A percentile compares a stretch with the other conserved stretches of the same genome.
These are phyloP conservation scores for Meyerozyma elateridarum DNA, from an alignment of 1,139 yeast species.

Conservation along the genomic window DNA sequence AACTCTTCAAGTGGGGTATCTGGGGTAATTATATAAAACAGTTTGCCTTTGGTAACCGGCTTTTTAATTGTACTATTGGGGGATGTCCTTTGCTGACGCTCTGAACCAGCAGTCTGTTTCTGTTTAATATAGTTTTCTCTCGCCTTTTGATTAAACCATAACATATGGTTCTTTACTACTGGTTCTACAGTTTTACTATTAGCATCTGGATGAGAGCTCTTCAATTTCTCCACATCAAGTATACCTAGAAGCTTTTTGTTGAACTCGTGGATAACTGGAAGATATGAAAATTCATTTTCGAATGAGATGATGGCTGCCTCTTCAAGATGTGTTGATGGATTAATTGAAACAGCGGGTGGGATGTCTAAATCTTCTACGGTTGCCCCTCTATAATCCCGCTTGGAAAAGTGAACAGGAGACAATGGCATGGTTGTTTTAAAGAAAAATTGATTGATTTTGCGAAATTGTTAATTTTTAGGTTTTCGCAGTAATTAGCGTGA, in stretches of 20 bases:
- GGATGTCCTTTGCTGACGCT: slow-evolving; percentile 17
- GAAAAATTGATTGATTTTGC: neutral
- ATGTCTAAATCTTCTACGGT: slow-evolving; percentile 61
- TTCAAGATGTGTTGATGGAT: slow-evolving; percentile 46
- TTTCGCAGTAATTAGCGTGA: neutral
- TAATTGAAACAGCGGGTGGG: slow-evolving; percentile 55
- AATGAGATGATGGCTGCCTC: slow-evolving; percentile 48
- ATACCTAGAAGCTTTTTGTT: slow-evolving; percentile 53
- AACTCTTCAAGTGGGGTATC: slow-evolving; percentile 54
- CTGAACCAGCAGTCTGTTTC: slow-evolving; percentile 5
- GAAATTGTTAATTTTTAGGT: slow-evolving; percentile 1
- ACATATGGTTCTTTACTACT: slow-evolving; percentile 35
- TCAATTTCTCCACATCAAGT: slow-evolving; percentile 46
- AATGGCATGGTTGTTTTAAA: neutral
- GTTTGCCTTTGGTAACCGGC: slow-evolving; percentile 27
- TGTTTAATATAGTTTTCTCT: slow-evolving; percentile 28
- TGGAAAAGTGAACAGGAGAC: neutral
- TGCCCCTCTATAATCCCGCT: slow-evolving; percentile 16
- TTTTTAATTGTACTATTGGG: slow-evolving; percentile 25
- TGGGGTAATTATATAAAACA: slow-evolving; percentile 47
- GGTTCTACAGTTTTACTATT: slow-evolving; percentile 20
- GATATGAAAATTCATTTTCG: slow-evolving; percentile 53
- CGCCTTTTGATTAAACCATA: slow-evolving; percentile 41
- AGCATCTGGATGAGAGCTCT: slow-evolving; percentile 19
- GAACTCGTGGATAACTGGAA: slow-evolving; percentile 52